Percentiles rank a stretch among this genome's conserved stretches.
These are phyloP conservation scores for Cinnamomum micranthum DNA, from an alignment of 164 flowering plant species.

Conservation along the genomic window DNA sequence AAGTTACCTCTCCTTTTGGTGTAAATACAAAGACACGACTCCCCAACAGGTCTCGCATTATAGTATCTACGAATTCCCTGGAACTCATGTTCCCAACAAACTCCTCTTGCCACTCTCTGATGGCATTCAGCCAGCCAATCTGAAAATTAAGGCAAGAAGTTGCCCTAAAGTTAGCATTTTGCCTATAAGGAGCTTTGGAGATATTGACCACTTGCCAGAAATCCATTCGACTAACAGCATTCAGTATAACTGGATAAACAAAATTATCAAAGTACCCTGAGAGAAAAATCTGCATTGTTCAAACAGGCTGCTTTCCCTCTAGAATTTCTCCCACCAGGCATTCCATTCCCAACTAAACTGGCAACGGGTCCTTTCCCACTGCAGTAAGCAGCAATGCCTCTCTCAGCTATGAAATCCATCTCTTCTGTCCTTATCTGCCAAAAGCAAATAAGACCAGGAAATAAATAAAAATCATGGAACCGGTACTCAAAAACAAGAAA, in stretches of 20 bases:
- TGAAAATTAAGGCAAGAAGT: slow-evolving; percentile 36
- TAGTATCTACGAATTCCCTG: slow-evolving; percentile 92
- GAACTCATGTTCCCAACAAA: slow-evolving; percentile 99
- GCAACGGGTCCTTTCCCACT: slow-evolving; percentile 73
- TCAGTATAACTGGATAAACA: slow-evolving; percentile 1
- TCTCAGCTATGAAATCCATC: slow-evolving; percentile 96
- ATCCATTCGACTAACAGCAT: slow-evolving; percentile 4
- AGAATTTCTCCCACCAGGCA: slow-evolving; percentile 47
- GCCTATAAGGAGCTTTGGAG: too few species aligned
- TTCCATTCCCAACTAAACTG: slow-evolving; percentile 57
- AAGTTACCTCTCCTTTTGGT: slow-evolving; percentile 89
- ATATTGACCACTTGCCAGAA: too few species aligned
- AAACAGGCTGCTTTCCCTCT: slow-evolving; percentile 69
- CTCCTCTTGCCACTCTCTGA: slow-evolving; percentile 99
- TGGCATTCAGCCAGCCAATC: slow-evolving; percentile 99
- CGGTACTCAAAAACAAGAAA: too few species aligned
- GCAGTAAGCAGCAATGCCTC: slow-evolving; percentile 98
- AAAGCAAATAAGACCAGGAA: too few species aligned
- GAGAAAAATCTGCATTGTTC: slow-evolving; percentile 86
- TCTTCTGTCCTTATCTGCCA: slow-evolving; percentile 92
- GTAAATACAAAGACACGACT: slow-evolving; percentile 97
- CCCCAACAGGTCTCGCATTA: slow-evolving; percentile 87
- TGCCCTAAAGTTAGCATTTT: slow-evolving; percentile 19
- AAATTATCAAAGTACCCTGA: slow-evolving; percentile 54
- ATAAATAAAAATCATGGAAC: too few species aligned